phyloP scores from a whole-genome alignment of 2,329 filamentous ascomycete genomes.

The Sphaerulina vaccinii region DNA sequence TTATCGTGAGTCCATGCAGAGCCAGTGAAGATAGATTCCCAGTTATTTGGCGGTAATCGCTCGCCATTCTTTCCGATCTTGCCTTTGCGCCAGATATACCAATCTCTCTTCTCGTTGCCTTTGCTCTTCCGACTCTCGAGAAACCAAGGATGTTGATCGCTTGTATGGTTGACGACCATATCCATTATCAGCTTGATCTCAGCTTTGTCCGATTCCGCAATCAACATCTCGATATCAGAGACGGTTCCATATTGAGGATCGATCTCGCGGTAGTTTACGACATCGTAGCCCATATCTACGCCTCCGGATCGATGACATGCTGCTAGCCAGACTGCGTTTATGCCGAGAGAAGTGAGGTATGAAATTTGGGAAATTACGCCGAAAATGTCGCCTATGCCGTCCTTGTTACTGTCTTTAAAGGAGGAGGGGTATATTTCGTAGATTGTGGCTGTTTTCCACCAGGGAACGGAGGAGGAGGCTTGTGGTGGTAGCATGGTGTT shows the following conservation, averaged over 20 bases:
- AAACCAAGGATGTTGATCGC: conserved; percentile 57
- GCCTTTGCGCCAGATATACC: conserved; percentile 65
- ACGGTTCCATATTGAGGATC: conserved; percentile 49
- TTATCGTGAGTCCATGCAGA: conserved; percentile 48
- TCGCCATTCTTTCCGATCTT: conserved; percentile 51
- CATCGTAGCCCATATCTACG: conserved; percentile 56
- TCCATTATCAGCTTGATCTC: conserved; percentile 52
- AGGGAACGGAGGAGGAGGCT: conserved; percentile 22
- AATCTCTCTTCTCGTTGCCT: conserved; percentile 56
- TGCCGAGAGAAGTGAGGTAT: conserved; percentile 60
- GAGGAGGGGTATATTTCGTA: conserved; percentile 48
- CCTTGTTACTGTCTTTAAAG: conserved; percentile 54
- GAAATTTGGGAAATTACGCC: conserved; percentile 64
- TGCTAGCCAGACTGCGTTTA: conserved; percentile 66
- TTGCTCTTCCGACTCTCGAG: conserved; percentile 52
- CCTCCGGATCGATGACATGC: conserved; percentile 54
- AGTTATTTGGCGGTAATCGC: conserved; percentile 61
- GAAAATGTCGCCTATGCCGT: conserved; percentile 60
- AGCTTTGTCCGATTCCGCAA: conserved; percentile 43
- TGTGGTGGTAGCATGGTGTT: background rate
- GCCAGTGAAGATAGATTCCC: conserved; percentile 41
- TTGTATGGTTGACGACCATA: conserved; percentile 37
- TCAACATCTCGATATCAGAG: conserved; percentile 46
- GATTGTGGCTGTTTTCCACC: conserved; percentile 47
- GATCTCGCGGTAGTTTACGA: conserved; percentile 47